A percentile compares a stretch with the other conserved stretches of the same genome.
phyloP scores from a whole-genome alignment of 768 basidiomycete genomes.

The Fomitopsis serialis region DNA sequence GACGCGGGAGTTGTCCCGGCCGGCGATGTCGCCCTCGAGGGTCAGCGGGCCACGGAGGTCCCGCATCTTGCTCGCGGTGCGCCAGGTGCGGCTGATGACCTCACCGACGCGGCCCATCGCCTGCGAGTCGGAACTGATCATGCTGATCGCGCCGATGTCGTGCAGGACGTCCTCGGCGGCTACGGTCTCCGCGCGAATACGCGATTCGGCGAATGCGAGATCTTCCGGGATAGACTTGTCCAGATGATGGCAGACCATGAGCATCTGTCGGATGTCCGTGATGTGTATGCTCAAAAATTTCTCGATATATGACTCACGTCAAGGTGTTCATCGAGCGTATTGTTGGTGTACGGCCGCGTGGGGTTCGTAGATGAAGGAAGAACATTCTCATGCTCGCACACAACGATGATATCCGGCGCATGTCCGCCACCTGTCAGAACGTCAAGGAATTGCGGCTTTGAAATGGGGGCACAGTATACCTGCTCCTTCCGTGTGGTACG shows the following conservation, averaged over 20 bases:
- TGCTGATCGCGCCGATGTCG: constrained; percentile 89
- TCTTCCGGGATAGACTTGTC: constrained; percentile 91
- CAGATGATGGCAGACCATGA: constrained; percentile 99
- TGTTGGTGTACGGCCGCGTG: constrained; percentile 84
- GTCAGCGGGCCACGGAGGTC: constrained; percentile 69
- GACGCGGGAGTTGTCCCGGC: constrained; percentile 81
- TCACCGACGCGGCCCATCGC: constrained; percentile 99
- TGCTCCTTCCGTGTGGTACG: constrained; percentile 96
- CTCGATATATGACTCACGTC: constrained; percentile 53
- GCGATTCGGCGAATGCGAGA: constrained; percentile 91
- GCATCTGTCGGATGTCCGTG: constrained; percentile 57
- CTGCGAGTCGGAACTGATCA: constrained; percentile 95
- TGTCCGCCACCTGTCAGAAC: constrained; percentile 68
- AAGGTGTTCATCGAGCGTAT: constrained; percentile 95
- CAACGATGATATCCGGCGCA: constrained; percentile 98
- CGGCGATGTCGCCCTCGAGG: constrained; percentile 62
- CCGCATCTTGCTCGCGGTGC: constrained; percentile 94
- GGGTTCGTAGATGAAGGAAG: constrained; percentile 97
- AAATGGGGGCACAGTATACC: constrained; percentile 34
- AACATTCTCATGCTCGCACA: constrained; percentile 84
- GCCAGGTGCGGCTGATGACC: constrained; percentile 89
- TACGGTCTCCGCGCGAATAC: constrained; percentile 93
- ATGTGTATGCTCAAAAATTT: neutral
- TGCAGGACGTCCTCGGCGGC: constrained; percentile 97
- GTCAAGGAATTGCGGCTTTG: neutral